Percentiles rank a stretch among this genome's conserved stretches.
Evolutionary conservation across 371 early-diverging fungal genomes (phyloP).

Genomic region (Circinella minor): DNA sequence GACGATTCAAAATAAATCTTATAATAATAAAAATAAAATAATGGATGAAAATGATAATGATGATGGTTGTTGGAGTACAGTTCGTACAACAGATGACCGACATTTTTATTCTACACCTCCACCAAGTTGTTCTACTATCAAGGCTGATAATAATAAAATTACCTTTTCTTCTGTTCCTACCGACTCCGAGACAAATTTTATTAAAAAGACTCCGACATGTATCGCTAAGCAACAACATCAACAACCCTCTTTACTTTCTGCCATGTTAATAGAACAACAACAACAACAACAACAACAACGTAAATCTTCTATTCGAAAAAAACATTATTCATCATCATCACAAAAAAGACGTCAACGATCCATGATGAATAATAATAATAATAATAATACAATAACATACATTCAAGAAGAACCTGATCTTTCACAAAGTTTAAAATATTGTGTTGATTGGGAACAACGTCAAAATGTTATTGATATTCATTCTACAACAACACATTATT

Average conservation of each 20-base stretch:
- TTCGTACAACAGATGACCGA: slow-evolving; percentile 8
- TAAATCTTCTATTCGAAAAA: background rate
- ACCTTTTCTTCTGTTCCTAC: background rate
- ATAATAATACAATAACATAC: background rate
- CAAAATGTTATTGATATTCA: slow-evolving; percentile 16
- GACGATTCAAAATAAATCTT: no score
- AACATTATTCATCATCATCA: background rate
- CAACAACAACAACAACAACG: slow-evolving; percentile 6
- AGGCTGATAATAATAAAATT: background rate
- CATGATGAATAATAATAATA: no score
- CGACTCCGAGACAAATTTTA: slow-evolving; percentile 2
- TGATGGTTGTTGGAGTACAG: slow-evolving; percentile 28
- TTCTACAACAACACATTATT: background rate
- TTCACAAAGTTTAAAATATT: slow-evolving; percentile 23
- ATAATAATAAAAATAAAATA: no score
- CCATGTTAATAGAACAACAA: background rate
- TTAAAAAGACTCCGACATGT: slow-evolving; percentile 14
- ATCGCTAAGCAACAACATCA: slow-evolving; percentile 5
- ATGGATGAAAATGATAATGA: slow-evolving; percentile 7
- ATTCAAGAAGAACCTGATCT: slow-evolving; percentile 4
- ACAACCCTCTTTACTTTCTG: slow-evolving; percentile 8
- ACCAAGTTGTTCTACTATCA: background rate
- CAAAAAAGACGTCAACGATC: background rate
- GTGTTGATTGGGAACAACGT: slow-evolving; percentile 30
- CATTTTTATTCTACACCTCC: background rate